Base-by-base conservation (phyloP, 2,329 filamentous ascomycete species). In the Ustulina deusta region DNA sequence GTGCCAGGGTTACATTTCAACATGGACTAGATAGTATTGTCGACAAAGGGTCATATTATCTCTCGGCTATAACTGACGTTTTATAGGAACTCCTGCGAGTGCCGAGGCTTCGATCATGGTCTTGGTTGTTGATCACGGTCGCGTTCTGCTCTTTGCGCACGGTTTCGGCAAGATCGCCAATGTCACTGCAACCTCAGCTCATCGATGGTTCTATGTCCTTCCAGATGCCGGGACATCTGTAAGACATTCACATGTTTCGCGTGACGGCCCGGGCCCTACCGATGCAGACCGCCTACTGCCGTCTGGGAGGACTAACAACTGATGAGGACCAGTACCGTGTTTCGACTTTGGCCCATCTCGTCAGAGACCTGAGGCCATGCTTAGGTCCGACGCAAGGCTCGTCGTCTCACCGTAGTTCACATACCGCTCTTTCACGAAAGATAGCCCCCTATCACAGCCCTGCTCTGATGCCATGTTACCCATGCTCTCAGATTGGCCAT, bases 11-110 rank as follows among this genome's bases (percentile, higher is more conserved):
- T 32, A 25, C 15, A 29, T 13, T 29, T 57, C 32, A 27, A 17
- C 11, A 38, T 61, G 42, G 58, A 58, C 58, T 63, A n/a, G n/a
- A n/a, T n/a, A 58, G 54, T 58, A 51, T 22, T 48, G 29, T 62
- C 49, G 46, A 15, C 38, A 61, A 56, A 66, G 52, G 10, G 51
- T 17, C 49, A n/a, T 29, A 38, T 20, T 55, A 44, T 34, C 20
- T 48, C n/a, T 49, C 51, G 42, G 22, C 54, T 59, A 51, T 46
- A 55, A 32, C 20, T n/a, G 9, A 27, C 17, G 25, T 55, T n/a
- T 52, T 51, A n/a, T 36, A 22, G 40, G n/a, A 22, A 38, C 20
- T 38, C 34, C 46, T 15, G 2, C 9, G 22, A 27, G 11, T 56
- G 38, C 17, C 11, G 2, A 40, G 34, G 20, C 13, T 32, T 46